Conservation (phyloP, 2,329 filamentous ascomycete species). For the Aspergillus luchuensis region DNA sequence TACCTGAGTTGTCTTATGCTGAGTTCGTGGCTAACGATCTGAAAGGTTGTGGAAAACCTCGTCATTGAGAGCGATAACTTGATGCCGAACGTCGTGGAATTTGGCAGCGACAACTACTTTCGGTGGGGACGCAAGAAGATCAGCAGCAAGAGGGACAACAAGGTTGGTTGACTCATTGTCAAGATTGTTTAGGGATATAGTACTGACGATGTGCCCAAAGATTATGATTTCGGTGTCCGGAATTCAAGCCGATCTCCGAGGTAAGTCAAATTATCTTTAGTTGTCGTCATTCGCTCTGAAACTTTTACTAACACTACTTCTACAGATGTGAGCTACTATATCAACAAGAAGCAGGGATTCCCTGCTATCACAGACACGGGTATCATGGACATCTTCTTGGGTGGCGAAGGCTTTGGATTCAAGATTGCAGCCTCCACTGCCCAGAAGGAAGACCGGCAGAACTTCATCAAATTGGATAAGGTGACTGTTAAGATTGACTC, state of each 20-base stretch:
- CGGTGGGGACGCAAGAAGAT: slow-evolving; percentile 90
- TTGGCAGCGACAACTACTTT: slow-evolving; percentile 91
- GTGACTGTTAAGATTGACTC: slow-evolving; percentile 80
- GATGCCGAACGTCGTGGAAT: slow-evolving; percentile 86
- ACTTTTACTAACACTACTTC: slow-evolving; percentile 10
- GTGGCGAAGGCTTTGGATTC: slow-evolving; percentile 86
- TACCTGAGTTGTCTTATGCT: too few relatives aligned
- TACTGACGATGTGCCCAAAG: slow-evolving; percentile 14
- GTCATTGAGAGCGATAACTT: slow-evolving; percentile 96
- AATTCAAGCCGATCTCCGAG: slow-evolving; percentile 83
- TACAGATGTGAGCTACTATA: slow-evolving; percentile 83
- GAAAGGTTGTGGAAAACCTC: slow-evolving; percentile 79
- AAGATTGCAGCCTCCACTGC: slow-evolving; percentile 85
- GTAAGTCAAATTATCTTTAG: slow-evolving; percentile 20
- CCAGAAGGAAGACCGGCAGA: slow-evolving; percentile 70
- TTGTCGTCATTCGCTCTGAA: neutral
- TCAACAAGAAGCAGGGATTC: slow-evolving; percentile 94
- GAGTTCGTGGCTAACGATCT: slow-evolving; percentile 1
- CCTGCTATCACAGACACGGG: slow-evolving; percentile 84
- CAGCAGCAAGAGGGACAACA: slow-evolving; percentile 78
- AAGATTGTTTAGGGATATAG: neutral
- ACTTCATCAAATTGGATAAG: slow-evolving; percentile 94
- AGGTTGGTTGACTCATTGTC: slow-evolving; percentile 38
- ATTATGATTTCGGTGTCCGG: slow-evolving; percentile 83
- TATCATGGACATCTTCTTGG: slow-evolving; percentile 83